Base-by-base conservation (phyloP, 305 asterid species). In the Fraxinus velutina region DNA sequence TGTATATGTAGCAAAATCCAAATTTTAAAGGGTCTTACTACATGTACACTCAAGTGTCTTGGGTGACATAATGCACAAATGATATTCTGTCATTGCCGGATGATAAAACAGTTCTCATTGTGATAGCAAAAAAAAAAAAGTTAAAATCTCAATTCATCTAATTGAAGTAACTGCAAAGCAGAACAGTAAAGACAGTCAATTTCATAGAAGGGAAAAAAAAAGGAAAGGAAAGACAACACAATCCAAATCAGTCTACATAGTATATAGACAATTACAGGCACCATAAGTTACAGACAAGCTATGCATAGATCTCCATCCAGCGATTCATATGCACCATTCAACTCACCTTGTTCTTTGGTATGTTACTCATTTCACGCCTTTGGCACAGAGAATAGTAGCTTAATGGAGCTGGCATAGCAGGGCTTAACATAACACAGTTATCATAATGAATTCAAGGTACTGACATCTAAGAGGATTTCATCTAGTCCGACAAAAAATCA, bases 241-340 rank as follows among this genome's bases (percentile, higher is more conserved):
- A 42, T 75, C 78, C 77, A 73, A 47, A 24, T n/a, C 37, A 76
- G 37, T 13, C 27, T 78, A 55, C 75, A 55, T 27, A 81, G 86
- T 33, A 80, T 87, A 88, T 88, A 86, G 81, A 89, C 90, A 90
- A 84, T 85, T 86, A 88, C 88, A 78, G 78, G 85, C 57, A 81
- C 76, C 76, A 83, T 73, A 82, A 78, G 85, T 84, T 84, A 88
- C 87, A 88, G 85, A 68, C 80, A 82, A 82, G 84, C 90, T 86
- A 86, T 84, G 87, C 90, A 89, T 71, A 77, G 78, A 86, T 77
- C 85, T 85, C 80, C 64, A 24, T 78, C 81, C 78, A 29, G 64
- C 19, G 57, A 79, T 83, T 33, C 76, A 29, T 27, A 64, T 39
- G 70, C 82, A 79, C 42, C 75, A 37, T 30, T 70, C 5, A 13